Conservation (phyloP, 2,329 filamentous ascomycete genomes). For the Sporothrix inflata region DNA sequence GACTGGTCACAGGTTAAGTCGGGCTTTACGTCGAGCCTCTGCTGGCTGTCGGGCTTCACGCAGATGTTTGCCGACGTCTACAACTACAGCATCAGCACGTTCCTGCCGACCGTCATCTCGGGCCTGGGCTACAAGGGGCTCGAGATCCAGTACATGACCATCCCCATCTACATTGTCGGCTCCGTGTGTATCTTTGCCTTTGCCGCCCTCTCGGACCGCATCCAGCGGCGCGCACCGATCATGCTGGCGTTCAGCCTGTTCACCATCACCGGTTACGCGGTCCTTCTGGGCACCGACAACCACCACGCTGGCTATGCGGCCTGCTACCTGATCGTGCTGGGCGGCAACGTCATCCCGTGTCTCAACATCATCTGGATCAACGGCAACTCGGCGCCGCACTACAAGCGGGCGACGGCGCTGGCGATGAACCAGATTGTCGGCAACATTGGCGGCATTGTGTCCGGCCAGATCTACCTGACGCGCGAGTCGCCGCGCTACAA, state of each 20-base stretch:
- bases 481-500: slow-evolving; percentile 14
- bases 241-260: background rate
- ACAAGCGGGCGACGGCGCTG: slow-evolving; percentile 24
- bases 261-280: background rate
- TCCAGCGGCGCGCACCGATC: background rate
- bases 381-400: slow-evolving; percentile 24
- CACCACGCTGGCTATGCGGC: background rate
- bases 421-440: slow-evolving; percentile 25
- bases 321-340: background rate
- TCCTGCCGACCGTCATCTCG: slow-evolving; percentile 44
- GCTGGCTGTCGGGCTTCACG: slow-evolving; percentile 20
- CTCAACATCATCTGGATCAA: slow-evolving; percentile 24
- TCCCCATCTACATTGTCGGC: background rate
- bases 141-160: background rate
- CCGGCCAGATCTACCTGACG: background rate
- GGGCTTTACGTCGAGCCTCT: slow-evolving; percentile 1
- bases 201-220: background rate
- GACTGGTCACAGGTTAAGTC: background rate
- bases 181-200: background rate
- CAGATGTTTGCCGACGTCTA: slow-evolving; percentile 12
- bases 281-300: background rate
- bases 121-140: slow-evolving; percentile 44
- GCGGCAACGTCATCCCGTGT: slow-evolving; percentile 12
- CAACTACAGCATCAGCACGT: slow-evolving; percentile 37
- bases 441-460: slow-evolving; percentile 24